Conservation (phyloP, 1,284 basidiomycete species). For the Earliella scabrosa region DNA sequence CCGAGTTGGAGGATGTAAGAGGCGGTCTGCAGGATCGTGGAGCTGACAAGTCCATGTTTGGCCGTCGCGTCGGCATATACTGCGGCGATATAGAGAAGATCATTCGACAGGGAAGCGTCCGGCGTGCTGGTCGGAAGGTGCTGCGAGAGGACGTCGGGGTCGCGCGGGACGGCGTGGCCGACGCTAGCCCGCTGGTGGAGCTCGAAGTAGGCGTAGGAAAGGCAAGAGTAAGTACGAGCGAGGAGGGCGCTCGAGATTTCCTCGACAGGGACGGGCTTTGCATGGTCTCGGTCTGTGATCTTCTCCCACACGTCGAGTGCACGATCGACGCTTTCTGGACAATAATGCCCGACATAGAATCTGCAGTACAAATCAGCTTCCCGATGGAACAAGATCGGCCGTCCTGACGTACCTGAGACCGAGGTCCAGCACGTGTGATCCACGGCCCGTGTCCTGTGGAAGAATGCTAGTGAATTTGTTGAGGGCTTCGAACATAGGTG, state of each 20-base stretch:
- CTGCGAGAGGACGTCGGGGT: background rate
- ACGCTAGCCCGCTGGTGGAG: background rate
- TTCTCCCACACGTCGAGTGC: constrained; percentile 6
- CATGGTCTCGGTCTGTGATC: constrained; percentile 1
- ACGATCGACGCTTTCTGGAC: constrained; percentile 1
- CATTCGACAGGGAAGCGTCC: constrained; percentile 2
- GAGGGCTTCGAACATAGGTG: background rate
- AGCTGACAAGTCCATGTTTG: constrained; percentile 8
- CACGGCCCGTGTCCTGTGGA: background rate
- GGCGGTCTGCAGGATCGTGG: background rate
- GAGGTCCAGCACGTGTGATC: constrained; percentile 5
- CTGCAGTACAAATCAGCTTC: background rate
- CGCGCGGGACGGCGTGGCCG: background rate
- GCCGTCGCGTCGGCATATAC: constrained; percentile 8
- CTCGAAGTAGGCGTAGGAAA: constrained; percentile 1
- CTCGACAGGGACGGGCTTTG: background rate
- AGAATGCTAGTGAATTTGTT: background rate
- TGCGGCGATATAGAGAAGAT: constrained; percentile 3
- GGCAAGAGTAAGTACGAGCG: constrained; percentile 7
- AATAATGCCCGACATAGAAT: constrained; percentile 5
- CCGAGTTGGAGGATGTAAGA: background rate
- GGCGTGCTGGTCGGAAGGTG: background rate
- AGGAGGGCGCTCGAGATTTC: background rate
- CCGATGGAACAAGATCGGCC: no score
- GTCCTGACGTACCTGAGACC: constrained; percentile 1